Evolutionary conservation across 2,329 filamentous ascomycete genomes (phyloP), one percentile per base, ranked within the genome.

Genomic region (Sclerotinia glacialis): DNA sequence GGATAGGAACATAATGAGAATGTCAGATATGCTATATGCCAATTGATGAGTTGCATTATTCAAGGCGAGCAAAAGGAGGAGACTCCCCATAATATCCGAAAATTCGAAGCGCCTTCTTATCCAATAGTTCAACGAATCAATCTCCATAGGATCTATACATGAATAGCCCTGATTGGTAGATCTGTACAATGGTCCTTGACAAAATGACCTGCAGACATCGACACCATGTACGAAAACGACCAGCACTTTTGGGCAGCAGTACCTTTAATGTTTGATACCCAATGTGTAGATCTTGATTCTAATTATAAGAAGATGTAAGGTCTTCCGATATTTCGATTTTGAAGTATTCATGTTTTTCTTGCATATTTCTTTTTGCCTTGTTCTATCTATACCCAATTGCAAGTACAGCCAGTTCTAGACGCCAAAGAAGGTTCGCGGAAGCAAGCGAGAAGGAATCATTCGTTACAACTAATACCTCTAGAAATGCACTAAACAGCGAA

Each of bases 201-300:
- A 49, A 53, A 44, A 61, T 61, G 55, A 44, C 46, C 46, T 61
- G 55, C 64, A 44, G 55, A 59, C 40, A 28, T 53, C 55, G 55
- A 59, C 40, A 28, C 46, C 55, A 60, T 61, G 55, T 66, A 61
- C 55, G 46, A 40, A 12, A 46, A 53, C 52, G 55, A 53, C 64
- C 52, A 50, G 42, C 46, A 53, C 60, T 52, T 40, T 66, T 53
- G 64, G 64, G 64, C 55, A 66, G 14, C 64, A 61, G 44, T 23
- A 11, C n/a, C 37, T n/a, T 28, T 16, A 37, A 61, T n/a, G 46
- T 53, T 61, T 61, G 64, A 49, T 53, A 50, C 64, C 64, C 64
- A 61, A 66, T 16, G 18, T 23, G 4, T 28, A 18, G 16, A 55
- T 26, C 58, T 23, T 21, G 16, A 18, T 31, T 60, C 23, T 6